Conservation (phyloP, 805 yeast genomes). For the Wickerhamomyces bisporus region DNA sequence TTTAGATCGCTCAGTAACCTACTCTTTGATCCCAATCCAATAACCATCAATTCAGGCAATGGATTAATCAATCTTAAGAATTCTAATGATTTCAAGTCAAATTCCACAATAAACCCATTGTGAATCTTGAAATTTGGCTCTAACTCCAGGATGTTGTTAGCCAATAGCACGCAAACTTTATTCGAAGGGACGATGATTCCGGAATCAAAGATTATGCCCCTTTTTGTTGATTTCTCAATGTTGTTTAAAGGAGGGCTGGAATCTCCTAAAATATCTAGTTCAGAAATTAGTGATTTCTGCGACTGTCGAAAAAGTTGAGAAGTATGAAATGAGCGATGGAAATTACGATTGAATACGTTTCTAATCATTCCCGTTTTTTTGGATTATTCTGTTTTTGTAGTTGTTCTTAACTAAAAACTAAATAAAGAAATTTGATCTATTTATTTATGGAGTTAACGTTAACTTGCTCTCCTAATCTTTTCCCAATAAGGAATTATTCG, state of each 20-base stretch:
- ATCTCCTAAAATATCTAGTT: conserved; percentile 40
- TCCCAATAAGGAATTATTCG: too few species aligned
- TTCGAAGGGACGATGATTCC: conserved; percentile 39
- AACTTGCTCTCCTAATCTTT: not conserved
- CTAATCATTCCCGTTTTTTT: too few species aligned
- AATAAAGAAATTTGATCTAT: conserved; percentile 2
- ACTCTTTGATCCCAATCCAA: conserved; percentile 65
- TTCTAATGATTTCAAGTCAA: conserved; percentile 39
- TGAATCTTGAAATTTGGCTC: conserved; percentile 32
- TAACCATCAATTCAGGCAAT: conserved; percentile 67
- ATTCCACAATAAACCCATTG: conserved; percentile 50
- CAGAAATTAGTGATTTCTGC: conserved; percentile 28
- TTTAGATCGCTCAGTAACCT: conserved; percentile 59
- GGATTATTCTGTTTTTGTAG: too few species aligned
- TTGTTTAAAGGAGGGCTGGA: conserved; percentile 42
- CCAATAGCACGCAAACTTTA: conserved; percentile 44
- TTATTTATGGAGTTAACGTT: not conserved
- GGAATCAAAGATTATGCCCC: conserved; percentile 58
- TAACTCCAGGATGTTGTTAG: conserved; percentile 59
- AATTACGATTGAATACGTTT: too few species aligned
- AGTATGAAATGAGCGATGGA: too few species aligned
- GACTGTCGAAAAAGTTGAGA: too few species aligned
- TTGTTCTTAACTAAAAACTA: too few species aligned
- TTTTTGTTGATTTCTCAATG: conserved; percentile 43
- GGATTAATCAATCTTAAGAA: conserved; percentile 59